Evolutionary conservation across 495 filamentous ascomycete genomes (phyloP).

Genomic region (Talaromyces nanjingensis): DNA sequence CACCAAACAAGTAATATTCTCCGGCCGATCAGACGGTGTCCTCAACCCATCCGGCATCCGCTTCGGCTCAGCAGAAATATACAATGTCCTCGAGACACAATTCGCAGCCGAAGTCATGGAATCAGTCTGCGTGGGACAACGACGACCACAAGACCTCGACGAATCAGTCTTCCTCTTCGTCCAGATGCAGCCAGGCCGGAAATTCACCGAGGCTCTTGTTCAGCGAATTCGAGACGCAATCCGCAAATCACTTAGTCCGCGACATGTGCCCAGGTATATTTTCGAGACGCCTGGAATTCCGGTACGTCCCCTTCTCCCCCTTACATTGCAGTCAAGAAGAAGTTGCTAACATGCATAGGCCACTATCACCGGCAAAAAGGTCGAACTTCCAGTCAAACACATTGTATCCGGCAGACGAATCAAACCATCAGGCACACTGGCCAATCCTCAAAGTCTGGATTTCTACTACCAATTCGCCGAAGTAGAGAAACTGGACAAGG

Average conservation of each 20-base stretch:
- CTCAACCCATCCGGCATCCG: conserved; percentile 72
- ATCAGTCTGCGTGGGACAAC: conserved; percentile 68
- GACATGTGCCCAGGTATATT: conserved; percentile 71
- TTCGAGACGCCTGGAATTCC: conserved; percentile 79
- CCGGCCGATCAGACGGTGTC: conserved; percentile 70
- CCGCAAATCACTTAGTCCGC: conserved; percentile 52
- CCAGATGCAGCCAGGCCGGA: conserved; percentile 56
- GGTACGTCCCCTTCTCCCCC: conserved; percentile 38
- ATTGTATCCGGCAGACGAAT: conserved; percentile 70
- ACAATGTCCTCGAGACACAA: conserved; percentile 60
- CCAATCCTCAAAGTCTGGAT: conserved; percentile 67
- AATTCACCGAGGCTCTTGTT: conserved; percentile 50
- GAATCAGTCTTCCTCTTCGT: conserved; percentile 72
- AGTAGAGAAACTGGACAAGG: conserved; percentile 53
- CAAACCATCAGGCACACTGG: conserved; percentile 68
- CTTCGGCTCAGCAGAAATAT: conserved; percentile 75
- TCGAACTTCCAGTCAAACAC: conserved; percentile 79
- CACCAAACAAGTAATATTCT: conserved; percentile 58
- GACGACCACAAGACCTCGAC: conserved; percentile 58
- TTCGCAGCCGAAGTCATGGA: conserved; percentile 57
- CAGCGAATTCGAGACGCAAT: conserved; percentile 56
- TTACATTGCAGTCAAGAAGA: background rate
- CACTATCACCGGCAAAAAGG: conserved; percentile 80
- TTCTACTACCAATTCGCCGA: conserved; percentile 78
- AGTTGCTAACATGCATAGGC: conserved; percentile 39